Conservation (phyloP, 805 yeast species). For the Candida pini region DNA sequence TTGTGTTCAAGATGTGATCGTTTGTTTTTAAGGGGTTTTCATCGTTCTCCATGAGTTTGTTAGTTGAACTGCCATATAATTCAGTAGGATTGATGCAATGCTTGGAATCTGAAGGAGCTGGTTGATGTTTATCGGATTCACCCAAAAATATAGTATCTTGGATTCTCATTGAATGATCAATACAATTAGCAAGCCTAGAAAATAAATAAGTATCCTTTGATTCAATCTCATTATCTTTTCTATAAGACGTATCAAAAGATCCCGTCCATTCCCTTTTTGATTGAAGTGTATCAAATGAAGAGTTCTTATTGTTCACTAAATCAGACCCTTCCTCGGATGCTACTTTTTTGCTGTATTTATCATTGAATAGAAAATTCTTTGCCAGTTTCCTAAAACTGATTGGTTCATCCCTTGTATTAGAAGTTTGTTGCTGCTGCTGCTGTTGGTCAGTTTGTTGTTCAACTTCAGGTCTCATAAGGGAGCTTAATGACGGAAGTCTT, state of each 20-base stretch:
- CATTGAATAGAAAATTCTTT: constrained; percentile 17
- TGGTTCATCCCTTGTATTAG: constrained; percentile 15
- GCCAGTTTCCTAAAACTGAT: constrained; percentile 23
- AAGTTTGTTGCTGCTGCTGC: neutral
- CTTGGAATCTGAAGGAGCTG: too few relatives aligned
- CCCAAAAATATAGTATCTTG: too few relatives aligned
- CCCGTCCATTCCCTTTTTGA: too few relatives aligned
- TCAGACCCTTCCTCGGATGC: constrained; percentile 8
- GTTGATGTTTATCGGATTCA: too few relatives aligned
- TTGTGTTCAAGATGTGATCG: constrained; percentile 16
- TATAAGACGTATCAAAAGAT: too few relatives aligned
- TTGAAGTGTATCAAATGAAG: constrained; percentile 7
- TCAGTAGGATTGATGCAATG: too few relatives aligned
- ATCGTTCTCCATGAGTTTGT: constrained; percentile 4
- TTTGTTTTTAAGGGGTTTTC: constrained; percentile 12
- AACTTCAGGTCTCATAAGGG: constrained; percentile 15
- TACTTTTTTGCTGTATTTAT: constrained; percentile 4
- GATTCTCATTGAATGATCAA: too few relatives aligned
- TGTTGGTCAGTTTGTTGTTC: constrained; percentile 1
- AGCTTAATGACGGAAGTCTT: constrained; percentile 14
- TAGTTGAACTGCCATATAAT: too few relatives aligned
- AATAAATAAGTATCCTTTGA: too few relatives aligned
- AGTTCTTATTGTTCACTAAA: neutral
- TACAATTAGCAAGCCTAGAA: too few relatives aligned
- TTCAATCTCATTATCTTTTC: too few relatives aligned